Base-by-base conservation (phyloP, 2,329 filamentous ascomycete species). In the Cercospora zeae-maydis region DNA sequence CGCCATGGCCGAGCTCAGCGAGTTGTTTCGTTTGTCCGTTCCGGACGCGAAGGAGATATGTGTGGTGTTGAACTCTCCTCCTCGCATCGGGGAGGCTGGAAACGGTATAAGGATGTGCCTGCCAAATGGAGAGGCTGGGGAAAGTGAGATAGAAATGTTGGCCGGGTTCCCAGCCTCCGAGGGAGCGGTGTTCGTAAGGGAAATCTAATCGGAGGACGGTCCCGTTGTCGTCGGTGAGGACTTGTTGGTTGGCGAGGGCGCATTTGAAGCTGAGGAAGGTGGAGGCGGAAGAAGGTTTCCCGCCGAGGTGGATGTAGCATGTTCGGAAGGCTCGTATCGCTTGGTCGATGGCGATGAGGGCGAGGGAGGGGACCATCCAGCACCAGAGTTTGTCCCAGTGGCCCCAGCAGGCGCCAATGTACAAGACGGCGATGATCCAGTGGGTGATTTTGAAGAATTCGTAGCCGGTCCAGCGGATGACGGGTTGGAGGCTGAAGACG, bases 91-190 rank as follows among this genome's bases (percentile, higher is more conserved):
- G 86, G 0, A 83, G 73, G 59, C 82, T 86, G 8, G 86, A 77
- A 0, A 86, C 85, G 0, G 87, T 90, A 71, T 91, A 89, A 0
- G 88, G 88, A 69, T 91, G 88, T 0, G 86, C 86, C 74, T 91
- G 88, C 86, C 87, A 90, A 68, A 91, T 82, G 16, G 63, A 87
- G 33, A 85, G 78, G 64, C 87, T 82, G 0, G 86, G 79, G 69
- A 91, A 91, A 73, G 83, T 88, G 14, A 91, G 78, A 69, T 86
- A 91, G 73, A 89, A 91, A 71, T 91, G 89, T 74, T 91, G 86
- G 9, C 89, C 88, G 11, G 88, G 78, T 11, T 79, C 77, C 88
- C 88, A 91, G 14, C 56, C 39, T 30, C 31, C 57, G 2, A 69
- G 53, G 0, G 82, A 73, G 30, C 82, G 80, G 57, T 88, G 86